Conservation (phyloP, 192 early-diverging fungal species). For the Funneliformis mosseae region DNA sequence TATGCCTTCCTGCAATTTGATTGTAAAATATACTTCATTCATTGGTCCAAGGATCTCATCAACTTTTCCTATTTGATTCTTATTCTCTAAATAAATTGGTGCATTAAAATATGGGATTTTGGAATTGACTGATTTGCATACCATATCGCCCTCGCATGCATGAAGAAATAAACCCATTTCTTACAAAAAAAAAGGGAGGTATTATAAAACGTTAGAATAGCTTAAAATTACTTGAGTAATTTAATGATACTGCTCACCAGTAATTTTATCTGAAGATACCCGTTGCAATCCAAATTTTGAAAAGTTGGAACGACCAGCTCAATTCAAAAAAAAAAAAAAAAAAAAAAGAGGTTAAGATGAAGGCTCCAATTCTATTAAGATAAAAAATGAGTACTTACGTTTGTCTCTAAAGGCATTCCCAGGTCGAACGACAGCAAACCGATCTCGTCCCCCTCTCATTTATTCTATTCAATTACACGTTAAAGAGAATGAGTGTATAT, state of each 20-base stretch:
- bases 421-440: no score
- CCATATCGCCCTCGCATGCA: conserved; percentile 97
- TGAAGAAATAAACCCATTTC: conserved; percentile 92
- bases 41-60: conserved; percentile 98
- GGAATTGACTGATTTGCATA: conserved; percentile 84
- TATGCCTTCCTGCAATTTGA: conserved; percentile 93
- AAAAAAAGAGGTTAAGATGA: no score
- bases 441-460: no score
- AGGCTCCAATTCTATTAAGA: no score
- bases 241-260: neutral
- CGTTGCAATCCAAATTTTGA: neutral
- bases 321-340: no score
- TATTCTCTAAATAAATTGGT: conserved; percentile 97
- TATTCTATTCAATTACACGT: no score
- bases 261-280: neutral
- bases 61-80: conserved; percentile 98
- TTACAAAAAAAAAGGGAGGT: conserved; percentile 35
- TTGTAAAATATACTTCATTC: conserved; percentile 97
- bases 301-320: neutral
- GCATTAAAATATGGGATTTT: conserved; percentile 99
- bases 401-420: no score
- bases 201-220: neutral
- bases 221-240: neutral
- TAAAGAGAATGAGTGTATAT: no score
- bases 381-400: no score